Conservation (phyloP, 495 filamentous ascomycete species). For the Lasiosphaeria hispida region DNA sequence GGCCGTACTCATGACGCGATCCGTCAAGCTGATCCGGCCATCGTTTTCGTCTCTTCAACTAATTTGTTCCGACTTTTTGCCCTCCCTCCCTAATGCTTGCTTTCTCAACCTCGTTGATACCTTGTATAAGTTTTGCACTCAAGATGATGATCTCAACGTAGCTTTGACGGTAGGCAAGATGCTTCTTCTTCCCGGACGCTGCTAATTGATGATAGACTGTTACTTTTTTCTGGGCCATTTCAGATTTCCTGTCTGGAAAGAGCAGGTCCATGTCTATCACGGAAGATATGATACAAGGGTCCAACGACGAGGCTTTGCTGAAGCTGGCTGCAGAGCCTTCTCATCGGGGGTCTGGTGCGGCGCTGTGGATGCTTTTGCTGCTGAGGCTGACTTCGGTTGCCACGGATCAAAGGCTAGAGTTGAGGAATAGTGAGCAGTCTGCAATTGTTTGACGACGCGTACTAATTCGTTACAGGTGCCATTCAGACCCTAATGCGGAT, state of each 20-base stretch:
- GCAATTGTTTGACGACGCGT: neutral
- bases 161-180: constrained; percentile 68
- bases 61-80: constrained; percentile 90
- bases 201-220: constrained; percentile 59
- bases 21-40: constrained; percentile 71
- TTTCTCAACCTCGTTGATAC: constrained; percentile 83
- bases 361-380: constrained; percentile 84
- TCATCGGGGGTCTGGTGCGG: constrained; percentile 52
- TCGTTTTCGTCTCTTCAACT: constrained; percentile 87
- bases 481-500: constrained; percentile 89
- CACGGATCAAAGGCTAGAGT: constrained; percentile 73
- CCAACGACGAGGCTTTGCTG: constrained; percentile 48
- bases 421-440: constrained; percentile 69
- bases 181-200: neutral
- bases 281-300: constrained; percentile 47
- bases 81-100: constrained; percentile 72
- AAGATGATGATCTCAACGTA: constrained; percentile 91
- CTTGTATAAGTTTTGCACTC: constrained; percentile 80
- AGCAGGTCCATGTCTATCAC: constrained; percentile 47
- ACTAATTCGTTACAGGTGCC: constrained; percentile 48
- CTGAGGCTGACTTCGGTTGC: constrained; percentile 73
- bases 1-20: constrained; percentile 50
- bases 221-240: constrained; percentile 92
- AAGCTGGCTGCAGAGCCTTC: constrained; percentile 51
- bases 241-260: constrained; percentile 69